phyloP scores from a whole-genome alignment of 176 grass and related monocot genomes.

The Areca catechu region DNA sequence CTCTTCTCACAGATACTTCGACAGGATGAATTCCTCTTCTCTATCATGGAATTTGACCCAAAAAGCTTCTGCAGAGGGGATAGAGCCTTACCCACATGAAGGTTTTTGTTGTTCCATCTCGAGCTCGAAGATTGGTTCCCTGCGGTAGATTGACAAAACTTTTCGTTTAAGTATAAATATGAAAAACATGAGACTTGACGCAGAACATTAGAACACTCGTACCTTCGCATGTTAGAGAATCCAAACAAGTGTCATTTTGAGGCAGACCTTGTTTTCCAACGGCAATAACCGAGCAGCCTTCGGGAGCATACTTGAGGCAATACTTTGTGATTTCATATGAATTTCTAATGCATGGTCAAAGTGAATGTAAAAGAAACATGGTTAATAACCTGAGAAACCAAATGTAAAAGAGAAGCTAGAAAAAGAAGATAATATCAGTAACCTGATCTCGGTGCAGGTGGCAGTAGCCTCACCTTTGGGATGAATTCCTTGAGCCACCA shows the following conservation, averaged over 20 bases:
- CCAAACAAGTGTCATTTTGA: constrained; percentile 19
- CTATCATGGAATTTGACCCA: constrained; percentile 43
- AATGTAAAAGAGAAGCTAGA: background rate
- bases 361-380: background rate
- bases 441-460: no score
- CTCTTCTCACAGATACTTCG: constrained; percentile 40
- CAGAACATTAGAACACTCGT: constrained; percentile 1
- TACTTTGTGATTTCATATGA: constrained; percentile 62
- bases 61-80: constrained; percentile 56
- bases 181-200: background rate
- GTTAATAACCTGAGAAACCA: background rate
- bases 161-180: background rate
- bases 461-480: constrained; percentile 29
- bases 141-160: constrained; percentile 4
- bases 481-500: constrained; percentile 55
- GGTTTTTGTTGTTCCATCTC: constrained; percentile 40
- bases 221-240: constrained; percentile 47
- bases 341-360: constrained; percentile 26
- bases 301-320: constrained; percentile 66
- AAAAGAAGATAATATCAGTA: no score
- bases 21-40: constrained; percentile 22
- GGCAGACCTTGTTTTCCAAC: constrained; percentile 34
- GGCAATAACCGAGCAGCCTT: constrained; percentile 62
- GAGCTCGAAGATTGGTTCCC: constrained; percentile 47
- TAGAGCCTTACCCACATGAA: constrained; percentile 9